Base-by-base conservation (phyloP, 805 yeast genomes). In the Yarrowia sp. region DNA sequence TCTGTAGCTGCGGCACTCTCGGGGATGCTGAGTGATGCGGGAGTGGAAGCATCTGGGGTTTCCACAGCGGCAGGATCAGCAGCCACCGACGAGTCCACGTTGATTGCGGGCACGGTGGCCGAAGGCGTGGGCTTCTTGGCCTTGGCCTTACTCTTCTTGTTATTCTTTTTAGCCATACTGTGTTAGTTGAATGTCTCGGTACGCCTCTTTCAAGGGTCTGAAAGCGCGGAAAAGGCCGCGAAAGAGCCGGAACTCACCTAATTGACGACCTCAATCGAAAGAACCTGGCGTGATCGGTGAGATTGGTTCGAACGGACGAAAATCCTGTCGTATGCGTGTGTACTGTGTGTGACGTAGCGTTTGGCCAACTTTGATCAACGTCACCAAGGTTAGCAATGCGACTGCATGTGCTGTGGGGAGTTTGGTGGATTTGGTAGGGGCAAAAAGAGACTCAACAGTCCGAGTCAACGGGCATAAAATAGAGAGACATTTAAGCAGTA, bases 341-440 rank as follows among this genome's bases (percentile, higher is more conserved):
- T 54, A 54, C 41, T 36, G 46, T 54, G 61, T 54, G 61, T 54
- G 61, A 54, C 46, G 61, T 54, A 54, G 61, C 44, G 61, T 54
- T 52, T 38, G 46, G 44, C 59, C 46, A 54, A 54, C 61, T 17
- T 54, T 54, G 61, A 51, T 51, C 41, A 51, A 30, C 38, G 54
- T 51, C 21, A 51, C 36, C 16, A 51, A 51, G 58, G 41, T 51
- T 51, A 51, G 58, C 58, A 51, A 51, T 9, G 41, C 38, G 26
- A 43, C 17, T 41, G 46, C 46, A 41, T 41, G 32, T 43, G 48
- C 46, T 43, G 48, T 43, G 24, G 38, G 58, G 58, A 36, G 54
- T 10, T 35, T 28, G 54, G 51, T 46, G 54, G n/a, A 30, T 48
- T 30, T 48, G 41, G 54, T 48, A 32, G 54, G 54, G 38, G 40